These are phyloP conservation scores for Aegilops longissima DNA, from an alignment of 176 grass and related monocot genomes.

Conservation along the genomic window DNA sequence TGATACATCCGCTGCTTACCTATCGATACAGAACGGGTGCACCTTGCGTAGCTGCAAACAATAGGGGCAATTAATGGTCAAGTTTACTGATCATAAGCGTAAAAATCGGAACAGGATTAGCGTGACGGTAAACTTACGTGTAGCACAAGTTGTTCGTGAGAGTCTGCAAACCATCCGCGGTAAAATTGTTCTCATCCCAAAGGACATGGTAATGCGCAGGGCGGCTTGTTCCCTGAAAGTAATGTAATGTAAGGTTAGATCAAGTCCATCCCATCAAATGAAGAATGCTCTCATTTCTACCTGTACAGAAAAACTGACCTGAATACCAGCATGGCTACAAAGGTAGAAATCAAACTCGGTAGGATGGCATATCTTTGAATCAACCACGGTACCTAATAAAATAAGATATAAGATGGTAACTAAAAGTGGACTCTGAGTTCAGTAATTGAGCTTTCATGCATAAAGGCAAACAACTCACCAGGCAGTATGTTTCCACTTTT, in stretches of 20 bases:
- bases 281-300: neutral
- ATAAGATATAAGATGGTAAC: neutral
- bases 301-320: constrained; percentile 41
- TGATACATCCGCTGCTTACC: constrained; percentile 38
- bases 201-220: constrained; percentile 81
- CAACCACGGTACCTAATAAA: constrained; percentile 67
- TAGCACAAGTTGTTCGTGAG: constrained; percentile 83
- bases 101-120: neutral
- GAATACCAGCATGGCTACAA: constrained; percentile 76
- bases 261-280: neutral
- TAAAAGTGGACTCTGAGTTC: constrained; percentile 2
- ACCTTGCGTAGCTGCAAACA: constrained; percentile 65
- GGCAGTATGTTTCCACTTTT: constrained; percentile 71
- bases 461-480: constrained; percentile 37
- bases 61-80: neutral
- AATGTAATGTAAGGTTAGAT: constrained; percentile 1
- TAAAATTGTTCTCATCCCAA: constrained; percentile 76
- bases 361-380: constrained; percentile 86
- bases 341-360: constrained; percentile 86
- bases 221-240: constrained; percentile 65
- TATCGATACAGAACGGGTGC: constrained; percentile 62
- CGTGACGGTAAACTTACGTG: constrained; percentile 44
- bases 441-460: neutral
- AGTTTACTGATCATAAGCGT: constrained; percentile 14
- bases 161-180: constrained; percentile 62